Base-by-base conservation (phyloP, 164 flowering plant species). In the Nymphaea colorata region DNA sequence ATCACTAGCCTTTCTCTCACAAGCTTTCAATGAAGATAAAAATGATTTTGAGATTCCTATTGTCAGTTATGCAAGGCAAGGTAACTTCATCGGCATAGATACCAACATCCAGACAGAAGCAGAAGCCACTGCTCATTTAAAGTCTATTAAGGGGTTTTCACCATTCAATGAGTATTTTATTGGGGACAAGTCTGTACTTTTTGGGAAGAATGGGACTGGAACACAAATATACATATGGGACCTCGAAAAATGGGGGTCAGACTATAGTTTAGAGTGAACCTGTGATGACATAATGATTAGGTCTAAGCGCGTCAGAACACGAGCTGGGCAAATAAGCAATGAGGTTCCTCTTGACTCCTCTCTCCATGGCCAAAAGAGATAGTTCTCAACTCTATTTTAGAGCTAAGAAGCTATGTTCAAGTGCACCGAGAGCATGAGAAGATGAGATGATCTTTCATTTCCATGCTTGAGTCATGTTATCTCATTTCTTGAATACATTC, bases 211-310 rank as follows among this genome's bases (percentile, higher is more conserved):
- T 16, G 69, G 73, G 4, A 82, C 82, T 41, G 90, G 87, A 59
- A 84, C 90, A 69, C 90, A 86, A 68, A 81, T 86, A 67, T 82
- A 78, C 72, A 80, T 84, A 59, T 86, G 90, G 87, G 82, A 86
- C 73, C 70, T 86, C 70, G 86, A 84, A 65, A 68, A 76, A 67
- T 84, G 86, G 86, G 87, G 87, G 0, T 77, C 82, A 42, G 69
- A 69, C 60, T 86, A 77, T 71, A 66, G 74, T 69, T 71, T 86
- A 67, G 81, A 84, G 14, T 86, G 90, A 87, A 70, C 66, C 47
- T 44, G 42, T 53, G 82, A 83, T 71, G 87, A 82, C 72, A 81
- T 86, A 71, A 43, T 76, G 25, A 76, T 84, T 68, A 84, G 86
- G 18, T 81, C 84, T 44, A 70, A 76, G 69, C 72, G 86, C 71